Base-by-base conservation (phyloP, 2,329 filamentous ascomycete species). In the Westerdykella aurantiaca region DNA sequence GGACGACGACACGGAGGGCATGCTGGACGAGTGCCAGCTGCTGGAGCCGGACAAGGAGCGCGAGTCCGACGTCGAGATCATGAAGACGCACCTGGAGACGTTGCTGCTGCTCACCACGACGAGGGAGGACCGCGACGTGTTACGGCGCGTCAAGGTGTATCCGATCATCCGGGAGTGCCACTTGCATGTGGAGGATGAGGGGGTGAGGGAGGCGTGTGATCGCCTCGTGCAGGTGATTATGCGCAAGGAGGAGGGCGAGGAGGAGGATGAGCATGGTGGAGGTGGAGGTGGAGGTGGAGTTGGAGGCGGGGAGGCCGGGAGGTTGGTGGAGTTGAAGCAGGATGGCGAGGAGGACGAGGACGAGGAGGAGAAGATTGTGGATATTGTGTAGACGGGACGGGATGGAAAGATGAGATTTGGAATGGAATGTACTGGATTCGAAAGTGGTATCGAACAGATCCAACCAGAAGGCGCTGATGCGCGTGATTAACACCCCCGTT, bases 21-120 rank as follows among this genome's bases (percentile, higher is more conserved):
- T 98, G 88, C 75, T 95, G 10, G 83, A 89, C 0, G 93, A 97
- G 64, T 74, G 95, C 50, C 91, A 97, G 69, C 77, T 97, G 0
- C 75, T 97, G 10, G 85, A 89, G 0, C 86, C 89, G 0, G 89
- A 96, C 61, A 97, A 98, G 74, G 75, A 84, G 68, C 80, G 91
- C 34, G 93, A 98, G 51, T 67, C 76, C 3, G 88, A 96, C 57
- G 67, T 71, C 13, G 78, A 80, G 38, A 93, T 95, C 51, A 76
- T 96, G 42, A 80, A 85, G 61, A 93, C 87, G 2, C 90, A 97
- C 64, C 69, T 98, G 16, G 93, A 98, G 70, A 95, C 89, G 1
- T 67, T 98, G 43, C 77, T 90, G 44, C 71, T 98, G 14, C 69
- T 98, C 45, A 90, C 87, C 0, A 90, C 86, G 5, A 91, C 87